phyloP scores from a whole-genome alignment of 257 asterid species.

The Verbascum thapsus region DNA sequence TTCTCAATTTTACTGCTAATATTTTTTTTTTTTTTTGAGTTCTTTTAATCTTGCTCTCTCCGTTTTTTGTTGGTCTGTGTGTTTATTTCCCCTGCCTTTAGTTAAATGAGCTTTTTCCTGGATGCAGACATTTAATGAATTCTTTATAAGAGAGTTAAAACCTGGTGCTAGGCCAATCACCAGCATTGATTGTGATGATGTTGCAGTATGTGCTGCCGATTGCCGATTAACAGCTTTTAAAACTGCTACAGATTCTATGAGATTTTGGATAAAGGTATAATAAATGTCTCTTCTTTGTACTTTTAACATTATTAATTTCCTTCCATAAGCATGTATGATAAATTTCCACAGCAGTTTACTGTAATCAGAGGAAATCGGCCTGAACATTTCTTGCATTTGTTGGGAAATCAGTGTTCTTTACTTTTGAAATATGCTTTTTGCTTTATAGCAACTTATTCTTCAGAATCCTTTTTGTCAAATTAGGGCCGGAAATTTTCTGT shows the following conservation, averaged over 20 bases:
- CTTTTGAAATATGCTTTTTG: conserved; percentile 8
- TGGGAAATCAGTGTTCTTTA: conserved; percentile 9
- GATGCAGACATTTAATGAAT: conserved; percentile 89
- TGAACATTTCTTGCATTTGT: not conserved
- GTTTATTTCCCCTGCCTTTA: not conserved
- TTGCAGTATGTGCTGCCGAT: conserved; percentile 94
- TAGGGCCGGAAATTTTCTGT: conserved; percentile 94
- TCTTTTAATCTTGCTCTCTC: not conserved
- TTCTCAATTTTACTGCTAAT: conserved; percentile 3
- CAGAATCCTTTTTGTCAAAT: conserved; percentile 20
- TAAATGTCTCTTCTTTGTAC: not conserved
- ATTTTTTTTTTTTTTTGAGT: conserved; percentile 1
- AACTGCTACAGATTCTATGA: conserved; percentile 62
- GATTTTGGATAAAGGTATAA: conserved; percentile 95
- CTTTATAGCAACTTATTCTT: conserved; percentile 23
- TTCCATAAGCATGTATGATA: not conserved
- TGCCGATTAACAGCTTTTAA: conserved; percentile 83
- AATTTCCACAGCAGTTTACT: not conserved
- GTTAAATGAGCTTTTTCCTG: conserved; percentile 22
- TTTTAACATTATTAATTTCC: not conserved
- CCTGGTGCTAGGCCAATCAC: conserved; percentile 77
- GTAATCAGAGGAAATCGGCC: conserved; percentile 20
- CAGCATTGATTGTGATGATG: conserved; percentile 56
- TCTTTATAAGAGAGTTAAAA: conserved; percentile 86
- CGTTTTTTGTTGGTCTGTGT: not conserved